A percentile compares a stretch with the other conserved stretches of the same genome.
phyloP scores from a whole-genome alignment of 2,329 filamentous ascomycete species.

The Truncatella angustata region DNA sequence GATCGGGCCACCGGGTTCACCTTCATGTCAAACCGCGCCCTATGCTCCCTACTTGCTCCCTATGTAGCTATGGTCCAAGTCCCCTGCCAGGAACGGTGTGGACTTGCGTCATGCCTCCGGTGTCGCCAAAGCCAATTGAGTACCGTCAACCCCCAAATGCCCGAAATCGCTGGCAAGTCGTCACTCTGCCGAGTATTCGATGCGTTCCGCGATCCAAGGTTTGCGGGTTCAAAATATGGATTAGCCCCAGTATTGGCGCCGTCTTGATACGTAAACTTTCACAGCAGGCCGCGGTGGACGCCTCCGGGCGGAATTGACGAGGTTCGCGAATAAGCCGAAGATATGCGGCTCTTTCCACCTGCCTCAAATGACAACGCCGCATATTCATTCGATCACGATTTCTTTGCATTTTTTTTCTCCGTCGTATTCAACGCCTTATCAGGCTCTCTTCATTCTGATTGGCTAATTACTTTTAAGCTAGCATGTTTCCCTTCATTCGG shows the following conservation, averaged over 20 bases:
- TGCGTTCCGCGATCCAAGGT: not conserved
- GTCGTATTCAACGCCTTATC: not conserved
- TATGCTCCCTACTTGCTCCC: too few species aligned
- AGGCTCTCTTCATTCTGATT: not conserved
- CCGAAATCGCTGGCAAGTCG: not conserved
- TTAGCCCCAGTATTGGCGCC: not conserved
- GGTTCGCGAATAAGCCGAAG: constrained; percentile 11
- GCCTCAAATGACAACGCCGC: constrained; percentile 10
- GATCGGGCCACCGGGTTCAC: not conserved
- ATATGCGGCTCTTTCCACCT: constrained; percentile 15
- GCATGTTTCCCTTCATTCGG: not conserved
- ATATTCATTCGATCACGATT: constrained; percentile 6
- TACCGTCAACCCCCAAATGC: not conserved
- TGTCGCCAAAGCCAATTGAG: constrained; percentile 2
- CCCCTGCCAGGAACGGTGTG: constrained; percentile 1
- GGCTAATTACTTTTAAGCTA: not conserved
- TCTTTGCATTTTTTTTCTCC: not conserved
- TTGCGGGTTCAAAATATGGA: not conserved
- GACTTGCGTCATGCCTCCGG: not conserved
- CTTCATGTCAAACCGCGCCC: not conserved
- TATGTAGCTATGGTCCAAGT: too few species aligned
- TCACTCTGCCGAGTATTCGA: not conserved
- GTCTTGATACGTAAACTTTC: not conserved
- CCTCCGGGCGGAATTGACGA: constrained; percentile 11
- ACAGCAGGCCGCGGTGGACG: not conserved